These are phyloP conservation scores for Talaromyces sp. DNA, from an alignment of 2,329 filamentous ascomycete species.

Conservation along the genomic window DNA sequence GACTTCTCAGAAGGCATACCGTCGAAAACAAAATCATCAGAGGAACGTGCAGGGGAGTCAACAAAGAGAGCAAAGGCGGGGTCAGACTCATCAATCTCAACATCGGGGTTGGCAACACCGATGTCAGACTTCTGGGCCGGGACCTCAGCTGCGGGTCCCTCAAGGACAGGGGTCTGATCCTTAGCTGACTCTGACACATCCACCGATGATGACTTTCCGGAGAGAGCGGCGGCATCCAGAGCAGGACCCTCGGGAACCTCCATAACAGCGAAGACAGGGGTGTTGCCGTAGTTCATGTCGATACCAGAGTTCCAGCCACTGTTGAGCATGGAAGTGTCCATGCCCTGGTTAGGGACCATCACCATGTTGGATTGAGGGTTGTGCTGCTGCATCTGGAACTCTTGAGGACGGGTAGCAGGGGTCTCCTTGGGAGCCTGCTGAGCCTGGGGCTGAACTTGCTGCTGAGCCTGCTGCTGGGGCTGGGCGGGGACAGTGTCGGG, in stretches of 20 bases:
- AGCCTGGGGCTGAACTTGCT: slow-evolving; percentile 42
- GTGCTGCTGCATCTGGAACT: slow-evolving; percentile 66
- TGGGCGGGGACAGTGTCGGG: slow-evolving; percentile 58
- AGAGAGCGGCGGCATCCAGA: slow-evolving; percentile 65
- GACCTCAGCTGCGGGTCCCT: slow-evolving; percentile 34
- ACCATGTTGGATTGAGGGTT: slow-evolving; percentile 71
- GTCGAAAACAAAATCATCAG: slow-evolving; percentile 43
- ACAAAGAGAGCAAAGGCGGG: slow-evolving; percentile 54
- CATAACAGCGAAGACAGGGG: slow-evolving; percentile 66
- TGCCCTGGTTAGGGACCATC: slow-evolving; percentile 76
- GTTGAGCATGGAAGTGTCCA: slow-evolving; percentile 72
- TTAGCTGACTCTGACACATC: slow-evolving; percentile 50
- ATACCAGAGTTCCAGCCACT: slow-evolving; percentile 50
- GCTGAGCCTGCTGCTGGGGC: slow-evolving; percentile 42
- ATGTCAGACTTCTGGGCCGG: slow-evolving; percentile 17
- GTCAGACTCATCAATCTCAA: slow-evolving; percentile 60
- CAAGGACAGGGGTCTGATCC: slow-evolving; percentile 53
- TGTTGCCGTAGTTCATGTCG: slow-evolving; percentile 48
- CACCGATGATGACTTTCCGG: slow-evolving; percentile 68
- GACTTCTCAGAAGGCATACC: slow-evolving; percentile 67
- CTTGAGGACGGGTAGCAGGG: slow-evolving; percentile 60
- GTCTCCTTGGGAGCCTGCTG: slow-evolving; percentile 65
- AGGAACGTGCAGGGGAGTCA: slow-evolving; percentile 48
- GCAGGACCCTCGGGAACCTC: slow-evolving; percentile 68
- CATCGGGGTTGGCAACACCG: slow-evolving; percentile 32